A percentile compares a stretch with the other conserved stretches of the same genome.
phyloP scores from a whole-genome alignment of 106 monocot genomes.

The Alisma plantagoaquatica region DNA sequence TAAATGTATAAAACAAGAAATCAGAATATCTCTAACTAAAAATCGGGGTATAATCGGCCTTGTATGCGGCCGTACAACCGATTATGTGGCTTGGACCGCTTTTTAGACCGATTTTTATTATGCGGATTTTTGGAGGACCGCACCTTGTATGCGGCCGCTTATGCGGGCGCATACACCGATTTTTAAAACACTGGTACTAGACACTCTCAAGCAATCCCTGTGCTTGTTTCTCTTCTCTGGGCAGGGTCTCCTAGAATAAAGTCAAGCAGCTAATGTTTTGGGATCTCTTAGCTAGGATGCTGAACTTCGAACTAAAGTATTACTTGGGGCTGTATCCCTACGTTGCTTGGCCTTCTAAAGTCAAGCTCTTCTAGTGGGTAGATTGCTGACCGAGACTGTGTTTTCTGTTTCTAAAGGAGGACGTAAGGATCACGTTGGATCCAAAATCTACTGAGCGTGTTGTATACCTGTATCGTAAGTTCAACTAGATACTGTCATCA shows the following conservation, averaged over 20 bases:
- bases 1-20: too few relatives aligned
- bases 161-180: too few relatives aligned
- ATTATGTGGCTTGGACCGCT: too few relatives aligned
- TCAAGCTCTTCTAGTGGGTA: slow-evolving; percentile 24
- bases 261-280: slow-evolving; percentile 56
- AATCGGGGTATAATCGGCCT: too few relatives aligned
- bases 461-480: slow-evolving; percentile 18
- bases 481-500: not conserved
- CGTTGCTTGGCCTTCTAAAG: slow-evolving; percentile 37
- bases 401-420: slow-evolving; percentile 94
- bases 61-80: too few relatives aligned
- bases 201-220: slow-evolving; percentile 90
- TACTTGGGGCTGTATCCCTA: slow-evolving; percentile 77
- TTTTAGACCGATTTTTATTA: too few relatives aligned
- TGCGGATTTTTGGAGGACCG: too few relatives aligned
- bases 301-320: slow-evolving; percentile 75
- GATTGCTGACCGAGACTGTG: slow-evolving; percentile 75
- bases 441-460: slow-evolving; percentile 91
- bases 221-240: slow-evolving; percentile 82
- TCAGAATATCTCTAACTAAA: too few relatives aligned
- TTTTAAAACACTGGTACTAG: too few relatives aligned
- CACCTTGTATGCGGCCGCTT: too few relatives aligned
- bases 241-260: slow-evolving; percentile 69
- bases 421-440: slow-evolving; percentile 78
- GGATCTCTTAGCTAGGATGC: slow-evolving; percentile 85